Evolutionary conservation across 2,329 filamentous ascomycete genomes (phyloP), one percentile per base, ranked within the genome.

Genomic region (Talaromyces sp.): DNA sequence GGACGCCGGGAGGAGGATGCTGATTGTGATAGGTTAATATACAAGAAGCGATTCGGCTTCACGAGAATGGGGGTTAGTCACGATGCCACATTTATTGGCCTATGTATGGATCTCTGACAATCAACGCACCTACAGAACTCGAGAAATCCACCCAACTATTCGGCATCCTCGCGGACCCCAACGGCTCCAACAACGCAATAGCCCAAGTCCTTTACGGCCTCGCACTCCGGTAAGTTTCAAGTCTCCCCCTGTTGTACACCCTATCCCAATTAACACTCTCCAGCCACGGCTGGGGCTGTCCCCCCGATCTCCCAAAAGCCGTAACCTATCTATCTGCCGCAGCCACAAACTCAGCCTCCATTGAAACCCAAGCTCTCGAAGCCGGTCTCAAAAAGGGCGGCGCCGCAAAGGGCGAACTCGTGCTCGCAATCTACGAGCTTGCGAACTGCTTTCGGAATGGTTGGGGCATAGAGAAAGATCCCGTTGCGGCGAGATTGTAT

Each of bases 191-290:
- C 75, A 97, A 98, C 79, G 91, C 95, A 47, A 84, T 99, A 69
- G 95, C 92, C 73, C 94, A 99, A 80, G 95, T 99, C 41, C 85
- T 99, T 62, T 99, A 97, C 75, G 95, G 95, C 3, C 89, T 99
- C 65, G 93, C 94, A 61, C 80, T 97, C 69, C 86, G 92, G 90
- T 93, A 78, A 79, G 86, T 57, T 35, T n/a, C 11, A 1, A 4
- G 2, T 9, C 11, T 47, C 6, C 22, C 2, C 10, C 17, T 58
- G 27, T 60, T 56, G 25, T 58, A 62, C 47, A 66, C 15, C 63
- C 63, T 61, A 52, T 54, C 58, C 45, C 19, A 64, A 43, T 19
- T 50, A 22, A 64, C 31, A 13, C 2, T 35, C 3, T 35, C 25
- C 22, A 93, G 93, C 74, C 94, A 98, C 77, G 93, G 93, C 70